These are phyloP conservation scores for Ochetophila trinervis DNA, from an alignment of 306 rosid genomes.

Conservation along the genomic window DNA sequence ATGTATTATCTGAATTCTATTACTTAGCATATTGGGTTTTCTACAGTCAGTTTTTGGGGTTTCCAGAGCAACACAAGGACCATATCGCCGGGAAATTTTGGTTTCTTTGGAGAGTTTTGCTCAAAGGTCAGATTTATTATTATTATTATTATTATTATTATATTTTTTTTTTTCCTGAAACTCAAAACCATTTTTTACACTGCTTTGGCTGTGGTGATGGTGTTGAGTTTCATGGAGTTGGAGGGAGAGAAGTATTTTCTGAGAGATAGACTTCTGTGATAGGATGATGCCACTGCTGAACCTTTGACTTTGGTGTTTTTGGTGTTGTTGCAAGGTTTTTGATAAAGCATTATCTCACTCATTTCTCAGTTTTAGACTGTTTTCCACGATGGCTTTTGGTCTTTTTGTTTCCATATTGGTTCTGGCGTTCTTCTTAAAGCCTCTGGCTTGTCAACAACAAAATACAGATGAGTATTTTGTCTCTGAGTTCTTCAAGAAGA, in stretches of 20 bases:
- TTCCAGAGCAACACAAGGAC: conserved; percentile 2
- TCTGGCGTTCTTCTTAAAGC: conserved; percentile 62
- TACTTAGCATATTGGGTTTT: conserved; percentile 7
- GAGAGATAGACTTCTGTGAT: conserved; percentile 30
- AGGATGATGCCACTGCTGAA: no score
- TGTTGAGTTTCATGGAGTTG: conserved; percentile 28
- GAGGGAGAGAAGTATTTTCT: conserved; percentile 27
- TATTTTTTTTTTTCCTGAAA: not conserved
- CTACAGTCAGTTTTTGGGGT: conserved; percentile 4
- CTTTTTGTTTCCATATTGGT: conserved; percentile 55
- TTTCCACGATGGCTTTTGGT: conserved; percentile 60
- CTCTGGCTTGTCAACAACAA: conserved; percentile 54
- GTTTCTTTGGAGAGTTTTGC: conserved; percentile 10
- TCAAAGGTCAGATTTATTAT: not conserved
- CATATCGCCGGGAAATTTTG: conserved; percentile 17
- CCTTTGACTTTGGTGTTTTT: no score
- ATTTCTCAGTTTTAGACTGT: conserved; percentile 22
- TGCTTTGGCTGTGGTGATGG: conserved; percentile 8
- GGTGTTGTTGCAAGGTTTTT: conserved; percentile 28
- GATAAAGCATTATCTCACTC: conserved; percentile 7
- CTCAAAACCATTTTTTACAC: not conserved
- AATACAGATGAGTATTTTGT: conserved; percentile 77
- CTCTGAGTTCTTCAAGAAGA: conserved; percentile 60
- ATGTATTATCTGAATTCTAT: conserved; percentile 18
- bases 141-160: no score